Percentiles rank a stretch among this genome's conserved stretches.
These are phyloP conservation scores for Exophiala spinifera DNA, from an alignment of 2,329 filamentous ascomycete genomes.

Conservation along the genomic window DNA sequence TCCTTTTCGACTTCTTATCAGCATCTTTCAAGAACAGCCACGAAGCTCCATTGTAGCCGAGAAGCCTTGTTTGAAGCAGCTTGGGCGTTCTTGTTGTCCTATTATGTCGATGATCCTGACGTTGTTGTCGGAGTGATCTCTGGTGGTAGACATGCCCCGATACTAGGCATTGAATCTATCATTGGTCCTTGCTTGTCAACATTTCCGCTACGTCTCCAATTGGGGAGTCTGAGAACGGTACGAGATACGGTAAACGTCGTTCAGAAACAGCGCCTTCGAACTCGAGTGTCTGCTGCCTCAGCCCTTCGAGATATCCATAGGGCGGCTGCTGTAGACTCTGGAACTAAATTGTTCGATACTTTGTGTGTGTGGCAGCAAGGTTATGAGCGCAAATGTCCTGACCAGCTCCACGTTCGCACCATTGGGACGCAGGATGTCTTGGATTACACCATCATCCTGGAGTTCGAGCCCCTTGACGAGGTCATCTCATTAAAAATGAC, in stretches of 20 bases:
- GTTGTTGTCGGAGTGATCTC: constrained; percentile 74
- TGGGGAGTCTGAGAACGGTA: constrained; percentile 51
- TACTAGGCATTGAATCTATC: constrained; percentile 67
- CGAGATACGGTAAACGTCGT: constrained; percentile 61
- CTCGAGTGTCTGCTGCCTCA: constrained; percentile 62
- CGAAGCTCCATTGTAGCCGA: constrained; percentile 52
- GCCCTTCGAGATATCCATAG: constrained; percentile 69
- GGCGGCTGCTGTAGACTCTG: constrained; percentile 53
- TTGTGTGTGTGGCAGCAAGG: constrained; percentile 85
- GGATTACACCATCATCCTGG: constrained; percentile 72
- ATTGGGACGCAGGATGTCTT: constrained; percentile 65
- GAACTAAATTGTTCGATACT: constrained; percentile 67
- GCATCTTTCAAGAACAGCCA: constrained; percentile 39
- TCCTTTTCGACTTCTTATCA: constrained; percentile 33
- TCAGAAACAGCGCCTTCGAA: constrained; percentile 63
- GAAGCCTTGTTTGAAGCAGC: constrained; percentile 76
- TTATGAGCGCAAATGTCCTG: constrained; percentile 40
- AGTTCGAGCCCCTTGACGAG: constrained; percentile 63
- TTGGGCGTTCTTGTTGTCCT: constrained; percentile 62
- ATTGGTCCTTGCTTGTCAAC: constrained; percentile 78
- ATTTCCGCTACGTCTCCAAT: constrained; percentile 66
- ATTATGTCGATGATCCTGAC: constrained; percentile 63
- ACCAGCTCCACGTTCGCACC: constrained; percentile 50
- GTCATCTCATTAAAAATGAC: constrained; percentile 53
- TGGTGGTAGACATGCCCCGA: constrained; percentile 73